Conservation (phyloP, 2,329 filamentous ascomycete species). For the Penicillium sp. region DNA sequence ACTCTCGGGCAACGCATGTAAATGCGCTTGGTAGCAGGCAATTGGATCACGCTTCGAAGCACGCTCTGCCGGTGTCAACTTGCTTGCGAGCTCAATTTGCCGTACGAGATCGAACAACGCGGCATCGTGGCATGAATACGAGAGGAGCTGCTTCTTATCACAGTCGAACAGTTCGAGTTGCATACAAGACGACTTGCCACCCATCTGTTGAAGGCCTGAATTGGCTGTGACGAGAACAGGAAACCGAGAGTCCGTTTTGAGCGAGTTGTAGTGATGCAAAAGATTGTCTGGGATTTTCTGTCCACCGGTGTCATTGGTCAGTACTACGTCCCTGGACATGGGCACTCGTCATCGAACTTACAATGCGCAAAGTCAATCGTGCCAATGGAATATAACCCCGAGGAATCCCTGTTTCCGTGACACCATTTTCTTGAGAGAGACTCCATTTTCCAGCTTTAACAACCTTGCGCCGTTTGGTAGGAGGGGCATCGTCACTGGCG, state of each 20-base stretch:
- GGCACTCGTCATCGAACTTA: constrained; percentile 21
- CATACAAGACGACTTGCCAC: constrained; percentile 19
- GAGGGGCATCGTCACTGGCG: constrained; percentile 19
- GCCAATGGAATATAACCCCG: constrained; percentile 36
- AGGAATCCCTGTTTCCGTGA: constrained; percentile 20
- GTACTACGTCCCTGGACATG: constrained; percentile 1
- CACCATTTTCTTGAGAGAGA: constrained; percentile 17
- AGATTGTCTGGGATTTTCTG: constrained; percentile 21
- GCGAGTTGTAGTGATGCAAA: background rate
- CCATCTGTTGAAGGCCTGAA: constrained; percentile 1
- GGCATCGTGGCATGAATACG: constrained; percentile 16
- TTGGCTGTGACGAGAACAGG: constrained; percentile 12
- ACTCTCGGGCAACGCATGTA: constrained; percentile 13
- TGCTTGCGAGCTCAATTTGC: constrained; percentile 25
- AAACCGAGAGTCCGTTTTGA: background rate
- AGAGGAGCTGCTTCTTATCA: constrained; percentile 20
- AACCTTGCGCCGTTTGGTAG: constrained; percentile 37
- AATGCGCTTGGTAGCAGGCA: constrained; percentile 36
- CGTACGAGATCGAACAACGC: constrained; percentile 21
- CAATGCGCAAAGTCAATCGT: constrained; percentile 32
- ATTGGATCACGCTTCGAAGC: constrained; percentile 23
- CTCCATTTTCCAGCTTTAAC: constrained; percentile 17
- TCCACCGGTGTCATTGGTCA: constrained; percentile 1
- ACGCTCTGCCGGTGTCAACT: constrained; percentile 28
- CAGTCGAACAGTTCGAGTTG: constrained; percentile 19